Evolutionary conservation across 169 alveolate genomes (phyloP).

Genomic region (Plasmodium knowlesi): DNA sequence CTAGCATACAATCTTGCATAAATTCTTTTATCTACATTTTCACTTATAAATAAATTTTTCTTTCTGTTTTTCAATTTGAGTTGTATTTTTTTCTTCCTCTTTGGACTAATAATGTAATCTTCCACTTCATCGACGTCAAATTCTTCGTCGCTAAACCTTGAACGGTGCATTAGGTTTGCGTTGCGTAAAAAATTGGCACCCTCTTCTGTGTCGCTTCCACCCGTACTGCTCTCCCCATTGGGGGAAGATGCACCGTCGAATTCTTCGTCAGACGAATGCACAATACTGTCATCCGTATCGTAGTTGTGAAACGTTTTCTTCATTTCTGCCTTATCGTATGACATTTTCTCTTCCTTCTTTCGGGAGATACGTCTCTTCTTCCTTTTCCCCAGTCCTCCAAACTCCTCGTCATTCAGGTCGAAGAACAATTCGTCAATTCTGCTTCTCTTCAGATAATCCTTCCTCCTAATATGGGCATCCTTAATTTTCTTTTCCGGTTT

Average conservation of each 20-base stretch:
- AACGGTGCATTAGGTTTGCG: not conserved
- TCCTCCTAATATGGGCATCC: slow-evolving; percentile 10
- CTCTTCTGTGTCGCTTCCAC: not conserved
- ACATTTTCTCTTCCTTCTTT: not conserved
- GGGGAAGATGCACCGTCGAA: not conserved
- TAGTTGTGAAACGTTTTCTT: slow-evolving; percentile 4
- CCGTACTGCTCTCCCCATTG: not conserved
- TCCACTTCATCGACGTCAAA: not conserved
- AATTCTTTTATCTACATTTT: slow-evolving; percentile 26
- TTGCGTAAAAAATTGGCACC: not conserved
- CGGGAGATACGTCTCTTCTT: not conserved
- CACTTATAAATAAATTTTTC: slow-evolving; percentile 60
- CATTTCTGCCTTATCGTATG: not conserved
- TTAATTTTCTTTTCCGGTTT: slow-evolving; percentile 56
- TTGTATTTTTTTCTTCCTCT: not conserved
- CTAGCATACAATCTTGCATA: slow-evolving; percentile 35
- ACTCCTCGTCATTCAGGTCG: slow-evolving; percentile 37
- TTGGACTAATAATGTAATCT: not conserved
- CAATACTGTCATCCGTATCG: slow-evolving; percentile 61
- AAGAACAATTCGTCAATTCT: slow-evolving; percentile 23
- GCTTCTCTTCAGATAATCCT: slow-evolving; percentile 1
- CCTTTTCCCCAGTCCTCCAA: not conserved
- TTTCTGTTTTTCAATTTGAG: slow-evolving; percentile 46
- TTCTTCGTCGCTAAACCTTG: not conserved
- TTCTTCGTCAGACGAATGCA: slow-evolving; percentile 3